Conservation (phyloP, 768 basidiomycete species). For the Phlegmacium glaucopus region DNA sequence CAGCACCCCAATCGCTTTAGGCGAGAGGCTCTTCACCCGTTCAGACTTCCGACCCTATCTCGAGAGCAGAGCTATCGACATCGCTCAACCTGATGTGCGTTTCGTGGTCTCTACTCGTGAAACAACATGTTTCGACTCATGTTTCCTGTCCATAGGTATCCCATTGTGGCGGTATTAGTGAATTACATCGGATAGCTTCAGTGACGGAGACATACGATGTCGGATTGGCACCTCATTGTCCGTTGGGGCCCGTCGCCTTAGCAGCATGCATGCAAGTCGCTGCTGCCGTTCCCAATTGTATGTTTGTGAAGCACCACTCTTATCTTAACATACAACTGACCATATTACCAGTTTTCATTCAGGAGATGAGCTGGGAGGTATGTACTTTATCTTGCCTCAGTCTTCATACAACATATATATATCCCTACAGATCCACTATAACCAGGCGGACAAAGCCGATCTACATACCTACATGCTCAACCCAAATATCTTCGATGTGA, state of each 20-base stretch:
- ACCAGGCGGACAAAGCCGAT: slow-evolving; percentile 46
- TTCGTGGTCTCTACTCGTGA: neutral
- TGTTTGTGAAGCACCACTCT: slow-evolving; percentile 13
- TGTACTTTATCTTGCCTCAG: neutral
- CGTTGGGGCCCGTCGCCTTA: slow-evolving; percentile 66
- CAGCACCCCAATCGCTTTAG: slow-evolving; percentile 57
- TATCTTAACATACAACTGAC: neutral
- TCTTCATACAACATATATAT: neutral
- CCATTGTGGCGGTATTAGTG: slow-evolving; percentile 59
- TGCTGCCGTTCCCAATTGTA: slow-evolving; percentile 56
- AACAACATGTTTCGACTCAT: neutral
- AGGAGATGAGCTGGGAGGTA: slow-evolving; percentile 65
- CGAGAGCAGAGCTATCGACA: slow-evolving; percentile 60
- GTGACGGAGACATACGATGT: slow-evolving; percentile 70
- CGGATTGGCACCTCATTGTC: slow-evolving; percentile 70
- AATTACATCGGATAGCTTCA: slow-evolving; percentile 54
- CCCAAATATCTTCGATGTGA: slow-evolving; percentile 49
- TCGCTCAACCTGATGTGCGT: slow-evolving; percentile 62
- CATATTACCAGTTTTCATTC: slow-evolving; percentile 44
- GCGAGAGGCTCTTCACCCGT: slow-evolving; percentile 62
- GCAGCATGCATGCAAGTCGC: slow-evolving; percentile 70
- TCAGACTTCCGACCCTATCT: slow-evolving; percentile 64
- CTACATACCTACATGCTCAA: slow-evolving; percentile 57
- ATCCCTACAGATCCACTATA: slow-evolving; percentile 55
- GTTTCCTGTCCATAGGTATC: slow-evolving; percentile 34